These are phyloP conservation scores for Calonectria multiphialidica DNA, from an alignment of 2,329 filamentous ascomycete species.

Conservation along the genomic window DNA sequence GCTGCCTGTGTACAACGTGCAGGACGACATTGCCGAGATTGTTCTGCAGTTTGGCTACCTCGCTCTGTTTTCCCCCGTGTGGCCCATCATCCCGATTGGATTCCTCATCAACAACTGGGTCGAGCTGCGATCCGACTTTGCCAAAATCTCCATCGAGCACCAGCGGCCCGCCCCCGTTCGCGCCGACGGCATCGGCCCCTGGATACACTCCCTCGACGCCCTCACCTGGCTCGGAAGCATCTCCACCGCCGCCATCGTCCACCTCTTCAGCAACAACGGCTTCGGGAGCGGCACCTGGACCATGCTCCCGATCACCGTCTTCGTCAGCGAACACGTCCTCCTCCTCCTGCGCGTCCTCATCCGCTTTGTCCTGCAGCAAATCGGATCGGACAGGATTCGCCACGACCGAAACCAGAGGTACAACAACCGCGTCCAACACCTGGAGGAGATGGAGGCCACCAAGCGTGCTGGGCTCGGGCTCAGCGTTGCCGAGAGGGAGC, in stretches of 20 bases:
- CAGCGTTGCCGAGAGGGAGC: conserved; percentile 50
- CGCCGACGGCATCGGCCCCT: conserved; percentile 80
- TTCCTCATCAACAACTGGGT: conserved; percentile 85
- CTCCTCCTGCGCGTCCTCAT: conserved; percentile 66
- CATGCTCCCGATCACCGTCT: conserved; percentile 76
- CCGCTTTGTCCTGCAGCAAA: conserved; percentile 49
- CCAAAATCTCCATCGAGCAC: conserved; percentile 82
- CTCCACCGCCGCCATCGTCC: conserved; percentile 78
- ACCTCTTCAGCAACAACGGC: conserved; percentile 74
- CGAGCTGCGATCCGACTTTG: conserved; percentile 80
- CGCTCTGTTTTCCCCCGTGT: conserved; percentile 79
- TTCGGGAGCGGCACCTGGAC: conserved; percentile 69
- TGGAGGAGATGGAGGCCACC: conserved; percentile 56
- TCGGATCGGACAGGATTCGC: conserved; percentile 56
- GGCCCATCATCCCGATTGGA: conserved; percentile 79
- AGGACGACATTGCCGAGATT: conserved; percentile 79
- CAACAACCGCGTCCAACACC: conserved; percentile 49
- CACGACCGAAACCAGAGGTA: conserved; percentile 55
- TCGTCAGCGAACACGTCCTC: conserved; percentile 80
- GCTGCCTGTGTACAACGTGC: conserved; percentile 78
- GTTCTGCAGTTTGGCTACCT: conserved; percentile 81
- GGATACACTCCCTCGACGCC: conserved; percentile 76
- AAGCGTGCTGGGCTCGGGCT: conserved; percentile 49
- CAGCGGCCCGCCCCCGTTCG: conserved; percentile 77
- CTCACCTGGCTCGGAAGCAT: conserved; percentile 80